Evolutionary conservation across 2,329 filamentous ascomycete genomes (phyloP).

Genomic region (Penicillium sp.): DNA sequence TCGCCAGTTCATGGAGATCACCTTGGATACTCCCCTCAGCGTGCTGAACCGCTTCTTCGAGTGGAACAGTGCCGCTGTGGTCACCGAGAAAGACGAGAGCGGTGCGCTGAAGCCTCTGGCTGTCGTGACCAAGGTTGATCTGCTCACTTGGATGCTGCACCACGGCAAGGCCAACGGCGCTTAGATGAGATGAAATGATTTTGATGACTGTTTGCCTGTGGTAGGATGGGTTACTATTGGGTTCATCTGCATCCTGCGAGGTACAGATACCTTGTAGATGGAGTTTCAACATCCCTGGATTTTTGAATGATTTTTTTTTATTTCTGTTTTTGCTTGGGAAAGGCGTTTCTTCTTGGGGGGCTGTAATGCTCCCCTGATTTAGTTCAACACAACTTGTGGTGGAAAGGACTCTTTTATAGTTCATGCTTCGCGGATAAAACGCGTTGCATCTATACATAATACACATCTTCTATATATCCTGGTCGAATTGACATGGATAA

Average conservation of each 20-base stretch:
- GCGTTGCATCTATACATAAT: slow-evolving; percentile 9
- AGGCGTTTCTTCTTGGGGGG: slow-evolving; percentile 17
- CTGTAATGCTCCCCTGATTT: slow-evolving; percentile 10
- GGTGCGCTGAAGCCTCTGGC: slow-evolving; percentile 77
- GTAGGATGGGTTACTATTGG: neutral
- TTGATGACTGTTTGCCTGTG: slow-evolving; percentile 9
- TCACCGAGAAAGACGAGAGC: slow-evolving; percentile 75
- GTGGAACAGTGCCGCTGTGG: slow-evolving; percentile 95
- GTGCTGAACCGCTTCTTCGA: slow-evolving; percentile 92
- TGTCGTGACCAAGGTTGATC: slow-evolving; percentile 94
- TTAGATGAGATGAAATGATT: slow-evolving; percentile 15
- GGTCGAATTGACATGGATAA: neutral
- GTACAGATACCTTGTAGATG: slow-evolving; percentile 15
- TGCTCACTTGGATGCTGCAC: slow-evolving; percentile 90
- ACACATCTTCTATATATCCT: slow-evolving; percentile 1
- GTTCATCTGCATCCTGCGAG: slow-evolving; percentile 23
- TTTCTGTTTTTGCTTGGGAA: slow-evolving; percentile 15
- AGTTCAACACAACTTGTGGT: slow-evolving; percentile 24
- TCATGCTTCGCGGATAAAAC: slow-evolving; percentile 15
- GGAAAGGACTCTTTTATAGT: slow-evolving; percentile 18
- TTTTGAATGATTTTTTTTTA: slow-evolving; percentile 10
- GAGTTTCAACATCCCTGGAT: slow-evolving; percentile 31
- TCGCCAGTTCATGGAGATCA: slow-evolving; percentile 90
- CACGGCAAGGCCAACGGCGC: slow-evolving; percentile 47
- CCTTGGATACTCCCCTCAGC: slow-evolving; percentile 81